Base-by-base conservation (phyloP, 2,329 filamentous ascomycete genomes). In the Fusarium drepaniforme region DNA sequence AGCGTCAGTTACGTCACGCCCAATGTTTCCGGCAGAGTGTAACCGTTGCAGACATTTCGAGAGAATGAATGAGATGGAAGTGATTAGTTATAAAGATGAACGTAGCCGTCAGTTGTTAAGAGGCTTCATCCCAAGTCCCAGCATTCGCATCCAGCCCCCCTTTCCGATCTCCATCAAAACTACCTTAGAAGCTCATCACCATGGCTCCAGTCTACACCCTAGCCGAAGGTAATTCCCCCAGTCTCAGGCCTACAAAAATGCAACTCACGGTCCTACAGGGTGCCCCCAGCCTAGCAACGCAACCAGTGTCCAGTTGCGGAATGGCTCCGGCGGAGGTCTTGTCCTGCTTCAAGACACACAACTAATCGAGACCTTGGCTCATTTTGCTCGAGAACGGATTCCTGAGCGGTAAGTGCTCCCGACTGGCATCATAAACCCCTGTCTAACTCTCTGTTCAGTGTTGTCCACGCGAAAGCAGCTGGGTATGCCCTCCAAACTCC, bases 301-400 rank as follows among this genome's bases (percentile, higher is more conserved):
- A 12, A 65, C 63, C 9, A 65, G 51, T 33, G 51, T 46, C n/a
- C 63, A 65, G 38, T 15, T 65, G 11, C 21, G 63, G 21, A 46
- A 65, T 37, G 63, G 51, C 16, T 58, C 64, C 11, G 51, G 66
- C 25, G 64, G 64, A 37, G 71, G 72, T 8, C 58, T 72, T 18
- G 67, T 72, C 44, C 84, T 92, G 66, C 86, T 93, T 16, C 90
- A 92, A 77, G 90, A 92, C 79, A 91, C 91, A 79, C 90, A 92
- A 77, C 82, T 93, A 78, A 90, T 93, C 75, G 91, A 92, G 74
- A 83, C 91, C 38, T 85, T 93, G 57, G 87, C 86, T 21, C 84
- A 88, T 80, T 88, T 89, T 80, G 86, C 85, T 79, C 86, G 86
- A 15, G 86, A 88, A 77, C 83, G 86, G 71, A 87, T 88, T 44